These are phyloP conservation scores for Arthrinium puccinioides DNA, from an alignment of 2,329 filamentous ascomycete species.

Conservation along the genomic window DNA sequence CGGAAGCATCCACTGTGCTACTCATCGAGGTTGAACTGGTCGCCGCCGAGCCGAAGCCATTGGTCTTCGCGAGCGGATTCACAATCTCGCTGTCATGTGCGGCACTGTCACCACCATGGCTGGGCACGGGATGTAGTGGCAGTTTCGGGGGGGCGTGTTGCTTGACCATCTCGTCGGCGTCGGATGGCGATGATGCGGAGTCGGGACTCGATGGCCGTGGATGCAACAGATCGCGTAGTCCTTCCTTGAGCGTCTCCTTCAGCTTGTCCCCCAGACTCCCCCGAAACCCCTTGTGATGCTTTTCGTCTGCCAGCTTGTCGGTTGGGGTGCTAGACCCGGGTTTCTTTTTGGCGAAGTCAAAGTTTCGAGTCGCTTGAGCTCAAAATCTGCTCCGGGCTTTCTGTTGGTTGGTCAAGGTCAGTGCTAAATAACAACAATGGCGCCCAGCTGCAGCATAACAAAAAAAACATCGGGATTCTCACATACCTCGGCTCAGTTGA, in stretches of 20 bases:
- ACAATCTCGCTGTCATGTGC: conserved; percentile 10
- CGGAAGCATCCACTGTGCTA: conserved; percentile 8
- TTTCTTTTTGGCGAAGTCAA: conserved; percentile 15
- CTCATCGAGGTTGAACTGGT: conserved; percentile 5
- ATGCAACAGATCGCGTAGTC: conserved; percentile 5
- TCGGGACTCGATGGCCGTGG: conserved; percentile 8
- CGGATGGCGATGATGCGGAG: not conserved
- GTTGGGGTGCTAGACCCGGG: too few species aligned
- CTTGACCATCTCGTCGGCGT: conserved; percentile 36
- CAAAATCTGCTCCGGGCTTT: conserved; percentile 24
- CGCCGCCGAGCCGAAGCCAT: conserved; percentile 8
- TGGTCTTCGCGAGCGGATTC: conserved; percentile 6
- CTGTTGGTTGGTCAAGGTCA: conserved; percentile 7
- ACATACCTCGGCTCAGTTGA: too few species aligned
- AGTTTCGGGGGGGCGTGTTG: conserved; percentile 39
- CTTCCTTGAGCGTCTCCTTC: conserved; percentile 7
- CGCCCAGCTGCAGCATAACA: too few species aligned
- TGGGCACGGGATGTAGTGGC: conserved; percentile 30
- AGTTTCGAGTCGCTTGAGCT: conserved; percentile 23
- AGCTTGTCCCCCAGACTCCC: conserved; percentile 8
- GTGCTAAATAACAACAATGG: not conserved
- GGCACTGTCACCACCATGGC: conserved; percentile 14
- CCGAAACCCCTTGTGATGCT: conserved; percentile 6
- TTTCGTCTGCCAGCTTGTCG: conserved; percentile 5
- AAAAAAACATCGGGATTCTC: too few species aligned